Evolutionary conservation across 208 protist species (phyloP), one percentile per base, ranked within the genome.

Genomic region (Jaenimonas drosophilae): DNA sequence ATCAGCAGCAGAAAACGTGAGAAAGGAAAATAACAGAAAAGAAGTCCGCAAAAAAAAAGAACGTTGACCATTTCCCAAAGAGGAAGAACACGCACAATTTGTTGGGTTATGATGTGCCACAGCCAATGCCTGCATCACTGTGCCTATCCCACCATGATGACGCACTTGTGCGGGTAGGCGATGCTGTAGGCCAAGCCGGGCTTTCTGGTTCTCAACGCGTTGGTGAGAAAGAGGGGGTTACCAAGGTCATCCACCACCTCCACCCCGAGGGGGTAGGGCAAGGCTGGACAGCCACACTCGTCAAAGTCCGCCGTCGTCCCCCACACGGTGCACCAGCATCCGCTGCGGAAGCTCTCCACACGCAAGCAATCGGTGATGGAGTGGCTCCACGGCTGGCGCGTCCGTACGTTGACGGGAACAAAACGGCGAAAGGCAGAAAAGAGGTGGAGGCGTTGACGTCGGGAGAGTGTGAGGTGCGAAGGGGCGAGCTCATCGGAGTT

Each of bases 261-360:
- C 20, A 84, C 40, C n/a, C 74, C 71, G 3, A 88, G 40, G 5
- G 79, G 55, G 2, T 72, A 71, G 3, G 63, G 38, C 27, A 82
- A 29, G 0, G 62, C 41, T 3, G 54, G 29, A 37, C 67, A 49
- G 0, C 64, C 70, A 19, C 51, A 54, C n/a, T 7, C 26, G 27
- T 21, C 50, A 52, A 75, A 88, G 32, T 81, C 74, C 26, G 65
- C 48, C 14, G 37, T 32, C 1, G 67, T 82, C 19, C 75, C 79
- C 76, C 79, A 88, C 5, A 88, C 38, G 32, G 49, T 70, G 53
- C 79, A 88, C 76, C 79, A 88, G 46, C 64, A 75, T 3, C 53
- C 45, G 19, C 48, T 77, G 16, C 11, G 12, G 1, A 53, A 27
- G 36, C 62, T 57, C 51, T 84, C 68, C 4, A 47, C 30, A 1